Base-by-base conservation (phyloP, 2,329 filamentous ascomycete genomes). In the Aureobasidium uvarum region DNA sequence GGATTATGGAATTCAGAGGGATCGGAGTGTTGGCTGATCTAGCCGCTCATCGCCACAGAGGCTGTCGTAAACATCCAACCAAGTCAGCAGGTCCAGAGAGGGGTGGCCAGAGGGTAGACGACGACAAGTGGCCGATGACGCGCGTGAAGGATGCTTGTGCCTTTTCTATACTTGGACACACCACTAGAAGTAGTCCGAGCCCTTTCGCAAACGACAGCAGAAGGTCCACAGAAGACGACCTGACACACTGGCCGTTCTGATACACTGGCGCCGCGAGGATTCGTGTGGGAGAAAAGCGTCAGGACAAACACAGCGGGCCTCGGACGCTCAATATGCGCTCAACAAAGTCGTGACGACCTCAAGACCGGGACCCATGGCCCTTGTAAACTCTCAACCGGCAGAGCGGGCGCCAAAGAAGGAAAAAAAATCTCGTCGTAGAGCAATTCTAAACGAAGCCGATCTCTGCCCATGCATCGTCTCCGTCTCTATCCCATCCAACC, bases 401-500 rank as follows among this genome's bases (percentile, higher is more conserved):
- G 55, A 31, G 41, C 43, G 31, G 45, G 58, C 58, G 43, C 58
- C 46, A 62, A 51, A 62, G 45, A 60, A 62, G 41, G 33, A 33
- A 41, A 51, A 51, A 62, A 51, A 41, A 28, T 31, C 33, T 51
- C 20, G 14, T 41, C 46, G 18, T 50, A 5, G 18, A 62, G 58
- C 58, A 62, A 62, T 62, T 62, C 58, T 62, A 62, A 41, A 62
- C 58, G 58, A 51, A 62, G 58, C 58, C 56, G 58, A 62, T 62
- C 46, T 48, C 33, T 62, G 58, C 46, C 58, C 45, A 51, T 50
- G 45, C 58, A 62, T 62, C 58, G 45, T 50, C 56, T 60, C 31
- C 45, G 33, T 50, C 56, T 60, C 43, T 60, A 36, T 43, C 43
- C 20, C 56, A 59, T 46, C 56, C 39, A 58, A n/a, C 55, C 45